A percentile compares a stretch with the other conserved stretches of the same genome.
These are phyloP conservation scores for Cenchrus americanus DNA, from an alignment of 176 grass and related monocot species.

Conservation along the genomic window DNA sequence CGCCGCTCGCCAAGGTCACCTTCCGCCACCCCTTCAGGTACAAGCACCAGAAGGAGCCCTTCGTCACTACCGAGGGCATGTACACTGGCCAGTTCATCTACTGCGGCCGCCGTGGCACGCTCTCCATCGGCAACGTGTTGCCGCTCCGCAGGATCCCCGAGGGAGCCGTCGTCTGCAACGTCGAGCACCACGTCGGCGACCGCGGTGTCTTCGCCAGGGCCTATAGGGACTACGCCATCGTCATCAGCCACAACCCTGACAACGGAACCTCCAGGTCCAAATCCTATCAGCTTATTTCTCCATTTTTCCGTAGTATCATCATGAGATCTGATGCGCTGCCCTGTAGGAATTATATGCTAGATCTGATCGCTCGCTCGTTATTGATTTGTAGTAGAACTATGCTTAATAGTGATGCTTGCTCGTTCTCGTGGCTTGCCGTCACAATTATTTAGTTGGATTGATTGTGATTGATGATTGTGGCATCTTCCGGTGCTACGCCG, in stretches of 20 bases:
- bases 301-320: neutral
- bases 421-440: accelerated
- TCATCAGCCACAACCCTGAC: slow-evolving; percentile 92
- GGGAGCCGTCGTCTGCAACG: slow-evolving; percentile 91
- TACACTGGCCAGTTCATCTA: slow-evolving; percentile 95
- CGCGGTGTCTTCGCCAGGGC: slow-evolving; percentile 77
- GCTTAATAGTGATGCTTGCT: neutral
- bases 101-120: slow-evolving; percentile 85
- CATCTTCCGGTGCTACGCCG: slow-evolving; percentile 89
- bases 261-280: slow-evolving; percentile 80
- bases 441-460: neutral
- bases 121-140: slow-evolving; percentile 86
- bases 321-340: neutral
- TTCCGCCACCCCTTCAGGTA: slow-evolving; percentile 96
- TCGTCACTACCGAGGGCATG: slow-evolving; percentile 92
- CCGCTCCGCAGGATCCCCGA: slow-evolving; percentile 78
- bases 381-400: neutral
- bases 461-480: neutral
- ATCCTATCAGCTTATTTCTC: accelerated
- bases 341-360: neutral
- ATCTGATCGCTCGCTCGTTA: neutral
- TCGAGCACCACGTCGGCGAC: slow-evolving; percentile 92
- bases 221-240: slow-evolving; percentile 86
- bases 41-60: slow-evolving; percentile 96
- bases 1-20: slow-evolving; percentile 80